Conservation (phyloP, 805 yeast genomes). For the Saccharomycopsis sp. region DNA sequence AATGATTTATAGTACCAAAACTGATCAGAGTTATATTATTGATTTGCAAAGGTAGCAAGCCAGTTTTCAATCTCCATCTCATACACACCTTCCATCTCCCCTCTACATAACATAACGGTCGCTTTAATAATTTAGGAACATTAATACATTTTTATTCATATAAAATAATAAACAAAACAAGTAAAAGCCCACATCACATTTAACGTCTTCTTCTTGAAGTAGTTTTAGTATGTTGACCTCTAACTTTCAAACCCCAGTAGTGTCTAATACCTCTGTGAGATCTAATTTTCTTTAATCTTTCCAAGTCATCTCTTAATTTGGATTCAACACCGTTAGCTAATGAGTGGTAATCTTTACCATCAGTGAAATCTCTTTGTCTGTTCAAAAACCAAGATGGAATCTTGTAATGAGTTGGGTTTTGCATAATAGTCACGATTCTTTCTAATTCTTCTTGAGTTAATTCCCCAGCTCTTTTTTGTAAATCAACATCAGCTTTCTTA, state of each 20-base stretch:
- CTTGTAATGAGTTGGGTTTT: conserved; percentile 99
- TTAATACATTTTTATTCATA: background rate
- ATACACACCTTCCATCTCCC: background rate
- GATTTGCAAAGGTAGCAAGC: conserved; percentile 49
- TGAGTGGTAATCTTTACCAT: conserved; percentile 99
- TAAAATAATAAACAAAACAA: too few species aligned
- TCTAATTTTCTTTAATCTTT: conserved; percentile 99
- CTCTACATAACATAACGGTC: background rate
- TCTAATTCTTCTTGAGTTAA: conserved; percentile 99
- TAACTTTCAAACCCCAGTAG: conserved; percentile 99
- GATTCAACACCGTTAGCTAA: conserved; percentile 99
- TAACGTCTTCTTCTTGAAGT: conserved; percentile 66
- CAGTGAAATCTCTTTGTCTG: conserved; percentile 98
- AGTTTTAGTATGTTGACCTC: conserved; percentile 99
- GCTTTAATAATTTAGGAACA: too few species aligned
- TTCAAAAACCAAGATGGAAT: conserved; percentile 99
- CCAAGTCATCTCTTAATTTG: conserved; percentile 99
- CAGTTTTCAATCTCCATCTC: background rate
- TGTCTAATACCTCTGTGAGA: conserved; percentile 99
- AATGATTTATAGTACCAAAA: conserved; percentile 68
- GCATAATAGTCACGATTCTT: conserved; percentile 99
- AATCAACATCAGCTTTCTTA: conserved; percentile 99
- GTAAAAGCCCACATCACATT: background rate
- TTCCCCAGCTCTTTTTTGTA: conserved; percentile 99
- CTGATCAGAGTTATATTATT: conserved; percentile 60